A percentile compares a stretch with the other conserved stretches of the same genome.
phyloP scores from a whole-genome alignment of 148 eudicot species.

The Rhododendron ovatum region DNA sequence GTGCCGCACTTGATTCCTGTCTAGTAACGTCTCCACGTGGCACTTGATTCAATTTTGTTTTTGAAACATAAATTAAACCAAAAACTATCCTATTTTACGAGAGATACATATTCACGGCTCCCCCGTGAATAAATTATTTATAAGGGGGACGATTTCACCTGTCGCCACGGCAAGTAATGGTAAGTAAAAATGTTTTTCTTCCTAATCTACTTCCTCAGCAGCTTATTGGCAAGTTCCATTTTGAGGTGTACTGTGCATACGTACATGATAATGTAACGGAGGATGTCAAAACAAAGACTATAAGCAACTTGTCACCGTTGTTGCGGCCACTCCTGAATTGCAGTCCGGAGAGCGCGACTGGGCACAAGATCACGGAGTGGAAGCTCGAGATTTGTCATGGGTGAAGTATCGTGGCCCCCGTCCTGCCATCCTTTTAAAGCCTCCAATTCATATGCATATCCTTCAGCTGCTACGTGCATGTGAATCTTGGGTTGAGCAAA shows the following conservation, averaged over 20 bases:
- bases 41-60: too few relatives aligned
- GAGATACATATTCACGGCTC: too few relatives aligned
- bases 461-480: conserved; percentile 78
- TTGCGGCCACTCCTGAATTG: conserved; percentile 83
- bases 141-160: too few relatives aligned
- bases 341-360: conserved; percentile 81
- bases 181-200: too few relatives aligned
- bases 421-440: conserved; percentile 87
- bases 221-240: too few relatives aligned
- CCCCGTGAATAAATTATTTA: too few relatives aligned
- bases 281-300: not conserved
- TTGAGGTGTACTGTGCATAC: not conserved
- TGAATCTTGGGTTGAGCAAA: conserved; percentile 28
- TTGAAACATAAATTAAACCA: too few relatives aligned
- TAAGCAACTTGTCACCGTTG: conserved; percentile 18
- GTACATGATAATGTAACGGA: not conserved
- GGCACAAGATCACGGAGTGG: conserved; percentile 55
- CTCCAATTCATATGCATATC: conserved; percentile 84
- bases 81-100: too few relatives aligned
- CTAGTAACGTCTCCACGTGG: too few relatives aligned
- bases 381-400: conserved; percentile 70
- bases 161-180: too few relatives aligned
- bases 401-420: conserved; percentile 72
- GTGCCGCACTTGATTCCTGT: too few relatives aligned
- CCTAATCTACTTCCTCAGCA: too few relatives aligned